These are phyloP conservation scores for Mortierella sp. DNA, from an alignment of 371 early-diverging fungal genomes.

Conservation along the genomic window DNA sequence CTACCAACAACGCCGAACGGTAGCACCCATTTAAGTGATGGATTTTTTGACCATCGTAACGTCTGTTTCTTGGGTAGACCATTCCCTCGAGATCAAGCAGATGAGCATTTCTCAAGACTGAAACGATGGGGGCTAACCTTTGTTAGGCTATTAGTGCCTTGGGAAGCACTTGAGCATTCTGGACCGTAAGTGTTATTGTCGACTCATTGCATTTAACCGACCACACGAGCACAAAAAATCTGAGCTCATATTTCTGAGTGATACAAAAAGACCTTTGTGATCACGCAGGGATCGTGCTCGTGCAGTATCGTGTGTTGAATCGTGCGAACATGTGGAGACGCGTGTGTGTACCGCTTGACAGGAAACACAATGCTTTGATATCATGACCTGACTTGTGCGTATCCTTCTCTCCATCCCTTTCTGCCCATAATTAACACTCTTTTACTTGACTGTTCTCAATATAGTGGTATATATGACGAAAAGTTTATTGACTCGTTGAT, in stretches of 20 bases:
- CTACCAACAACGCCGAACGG: constrained; percentile 70
- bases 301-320: not conserved
- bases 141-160: constrained; percentile 79
- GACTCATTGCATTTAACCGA: not conserved
- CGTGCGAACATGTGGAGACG: constrained; percentile 3
- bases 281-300: constrained; percentile 7
- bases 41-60: constrained; percentile 74
- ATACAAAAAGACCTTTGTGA: not conserved
- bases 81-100: constrained; percentile 81
- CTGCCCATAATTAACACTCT: not conserved
- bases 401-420: not conserved
- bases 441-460: not conserved
- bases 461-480: constrained; percentile 81
- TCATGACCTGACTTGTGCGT: not conserved
- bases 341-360: not conserved
- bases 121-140: constrained; percentile 85
- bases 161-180: constrained; percentile 85
- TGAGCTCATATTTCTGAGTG: constrained; percentile 2
- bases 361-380: not conserved
- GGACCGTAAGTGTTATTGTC: constrained; percentile 61
- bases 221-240: not conserved
- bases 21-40: constrained; percentile 66
- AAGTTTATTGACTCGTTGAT: constrained; percentile 83
- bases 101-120: constrained; percentile 80
- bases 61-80: constrained; percentile 80